Percentiles rank a stretch among this genome's conserved stretches.
Conservation (phyloP, 148 eudicot species). For the Cornus suecica region DNA sequence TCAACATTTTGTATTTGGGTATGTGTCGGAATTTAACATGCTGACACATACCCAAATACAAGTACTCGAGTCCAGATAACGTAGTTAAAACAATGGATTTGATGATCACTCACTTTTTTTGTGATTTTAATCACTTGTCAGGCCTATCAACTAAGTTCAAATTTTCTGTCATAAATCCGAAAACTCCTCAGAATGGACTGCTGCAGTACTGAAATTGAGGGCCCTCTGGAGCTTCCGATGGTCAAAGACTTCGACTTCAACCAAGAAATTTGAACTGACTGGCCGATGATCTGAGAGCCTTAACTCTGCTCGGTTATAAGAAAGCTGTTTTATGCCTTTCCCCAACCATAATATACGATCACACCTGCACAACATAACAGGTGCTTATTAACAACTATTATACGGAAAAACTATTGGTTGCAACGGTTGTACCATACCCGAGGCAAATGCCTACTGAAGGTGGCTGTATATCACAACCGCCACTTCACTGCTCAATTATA, state of each 20-base stretch:
- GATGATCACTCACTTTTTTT: not conserved
- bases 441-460: not conserved
- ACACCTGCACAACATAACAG: conserved; percentile 56
- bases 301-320: conserved; percentile 59
- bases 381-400: not conserved
- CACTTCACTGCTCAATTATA: not conserved
- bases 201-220: conserved; percentile 70
- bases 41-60: too few relatives aligned
- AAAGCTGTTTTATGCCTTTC: conserved; percentile 75
- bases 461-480: not conserved
- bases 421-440: too few relatives aligned
- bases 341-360: conserved; percentile 93
- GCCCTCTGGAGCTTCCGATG: conserved; percentile 73
- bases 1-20: too few relatives aligned
- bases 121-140: not conserved
- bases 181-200: conserved; percentile 60
- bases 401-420: too few relatives aligned
- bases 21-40: too few relatives aligned
- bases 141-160: not conserved
- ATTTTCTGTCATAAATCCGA: conserved; percentile 23
- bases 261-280: conserved; percentile 70
- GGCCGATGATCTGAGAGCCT: conserved; percentile 91
- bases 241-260: conserved; percentile 79
- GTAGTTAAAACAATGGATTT: not conserved
- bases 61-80: too few relatives aligned